Evolutionary conservation across 768 basidiomycete species (phyloP).

Genomic region (Clavulina sp.): DNA sequence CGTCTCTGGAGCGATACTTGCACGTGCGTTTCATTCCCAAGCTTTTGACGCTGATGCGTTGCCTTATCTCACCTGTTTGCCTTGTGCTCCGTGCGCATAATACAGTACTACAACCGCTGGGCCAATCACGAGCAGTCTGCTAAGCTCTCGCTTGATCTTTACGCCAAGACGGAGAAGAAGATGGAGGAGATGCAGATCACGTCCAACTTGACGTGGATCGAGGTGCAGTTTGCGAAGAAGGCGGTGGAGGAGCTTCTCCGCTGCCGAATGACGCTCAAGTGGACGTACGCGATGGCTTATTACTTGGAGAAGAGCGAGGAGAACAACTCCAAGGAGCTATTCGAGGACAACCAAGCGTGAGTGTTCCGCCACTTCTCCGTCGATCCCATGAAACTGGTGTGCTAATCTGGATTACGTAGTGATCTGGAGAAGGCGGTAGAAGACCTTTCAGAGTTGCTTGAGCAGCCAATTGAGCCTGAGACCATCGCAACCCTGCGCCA

Average conservation of each 20-base stretch:
- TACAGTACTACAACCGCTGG: conserved; percentile 96
- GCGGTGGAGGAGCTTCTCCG: conserved; percentile 84
- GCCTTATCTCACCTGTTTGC: conserved; percentile 1
- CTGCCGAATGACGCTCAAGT: conserved; percentile 91
- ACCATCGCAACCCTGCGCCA: conserved; percentile 65
- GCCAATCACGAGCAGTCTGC: conserved; percentile 99
- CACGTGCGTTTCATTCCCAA: conserved; percentile 53
- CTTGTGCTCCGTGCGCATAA: not conserved
- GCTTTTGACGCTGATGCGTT: too few species aligned
- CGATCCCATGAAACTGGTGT: conserved; percentile 5
- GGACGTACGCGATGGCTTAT: conserved; percentile 99
- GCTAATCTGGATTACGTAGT: conserved; percentile 23
- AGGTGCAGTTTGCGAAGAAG: conserved; percentile 97
- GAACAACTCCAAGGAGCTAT: conserved; percentile 76
- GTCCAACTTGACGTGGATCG: conserved; percentile 89
- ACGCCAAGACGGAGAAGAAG: conserved; percentile 95
- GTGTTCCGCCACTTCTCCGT: conserved; percentile 13
- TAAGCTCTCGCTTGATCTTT: conserved; percentile 82
- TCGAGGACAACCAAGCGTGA: conserved; percentile 91
- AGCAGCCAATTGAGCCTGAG: conserved; percentile 78
- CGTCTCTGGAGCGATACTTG: conserved; percentile 85
- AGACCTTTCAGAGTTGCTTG: conserved; percentile 80
- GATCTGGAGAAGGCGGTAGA: conserved; percentile 93
- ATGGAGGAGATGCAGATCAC: conserved; percentile 99
- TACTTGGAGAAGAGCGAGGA: conserved; percentile 36